Conservation (phyloP, 129 eudicot genomes). For the Artemisia tridentata region DNA sequence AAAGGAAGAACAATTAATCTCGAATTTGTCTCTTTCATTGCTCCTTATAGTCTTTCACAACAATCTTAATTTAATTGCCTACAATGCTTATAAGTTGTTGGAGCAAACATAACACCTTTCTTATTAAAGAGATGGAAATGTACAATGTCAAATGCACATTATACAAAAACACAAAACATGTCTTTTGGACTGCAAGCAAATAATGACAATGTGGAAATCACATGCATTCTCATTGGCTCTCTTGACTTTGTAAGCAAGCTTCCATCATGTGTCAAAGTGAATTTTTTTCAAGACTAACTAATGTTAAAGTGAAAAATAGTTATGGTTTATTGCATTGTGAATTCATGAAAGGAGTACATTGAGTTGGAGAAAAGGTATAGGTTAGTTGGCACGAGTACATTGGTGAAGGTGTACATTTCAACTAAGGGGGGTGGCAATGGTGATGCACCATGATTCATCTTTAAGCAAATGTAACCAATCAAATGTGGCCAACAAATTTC, state of each 20-base stretch:
- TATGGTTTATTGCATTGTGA: slow-evolving; percentile 3
- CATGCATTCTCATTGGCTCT: slow-evolving; percentile 20
- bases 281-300: slow-evolving; percentile 3
- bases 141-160: no score
- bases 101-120: background rate
- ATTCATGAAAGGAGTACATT: slow-evolving; percentile 7
- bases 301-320: background rate
- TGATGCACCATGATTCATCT: no score
- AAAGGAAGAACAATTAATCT: slow-evolving; percentile 55
- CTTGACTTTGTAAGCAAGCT: slow-evolving; percentile 44
- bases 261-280: slow-evolving; percentile 39
- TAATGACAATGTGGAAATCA: no score
- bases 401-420: slow-evolving; percentile 73
- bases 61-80: slow-evolving; percentile 24
- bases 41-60: slow-evolving; percentile 26
- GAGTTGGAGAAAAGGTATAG: slow-evolving; percentile 14
- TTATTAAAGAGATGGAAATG: no score
- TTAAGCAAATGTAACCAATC: no score
- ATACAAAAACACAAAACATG: no score
- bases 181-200: no score
- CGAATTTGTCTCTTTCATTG: slow-evolving; percentile 44
- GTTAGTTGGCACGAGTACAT: slow-evolving; percentile 52
- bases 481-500: no score
- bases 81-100: slow-evolving; percentile 23
- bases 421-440: no score